A percentile compares a stretch with the other conserved stretches of the same genome.
phyloP scores from a whole-genome alignment of 306 rosid species.

The Glycine latifolia region DNA sequence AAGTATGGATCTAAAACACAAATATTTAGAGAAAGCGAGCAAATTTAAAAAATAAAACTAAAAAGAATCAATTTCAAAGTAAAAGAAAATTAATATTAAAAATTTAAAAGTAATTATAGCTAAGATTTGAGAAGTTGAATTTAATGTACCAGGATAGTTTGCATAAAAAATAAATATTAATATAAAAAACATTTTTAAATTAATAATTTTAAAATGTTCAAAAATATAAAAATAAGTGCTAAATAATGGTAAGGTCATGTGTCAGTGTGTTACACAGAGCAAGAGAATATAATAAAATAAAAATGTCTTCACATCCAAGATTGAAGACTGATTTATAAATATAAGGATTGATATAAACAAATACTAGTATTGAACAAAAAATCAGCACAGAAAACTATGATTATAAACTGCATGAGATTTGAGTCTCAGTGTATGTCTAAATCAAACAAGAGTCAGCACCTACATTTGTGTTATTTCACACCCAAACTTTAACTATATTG shows the following conservation, averaged over 20 bases:
- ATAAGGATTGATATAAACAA: neutral
- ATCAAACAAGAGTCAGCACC: neutral
- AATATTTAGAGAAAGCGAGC: too few relatives aligned
- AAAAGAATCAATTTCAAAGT: neutral
- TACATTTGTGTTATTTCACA: slow-evolving; percentile 1
- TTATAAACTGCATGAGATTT: neutral
- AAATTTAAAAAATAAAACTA: neutral
- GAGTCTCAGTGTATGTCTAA: neutral
- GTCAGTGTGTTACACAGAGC: neutral
- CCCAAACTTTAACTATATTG: slow-evolving; percentile 7
- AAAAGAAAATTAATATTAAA: neutral
- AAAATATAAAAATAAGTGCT: neutral
- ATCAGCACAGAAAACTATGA: neutral
- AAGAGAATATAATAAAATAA: neutral
- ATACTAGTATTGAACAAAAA: slow-evolving; percentile 4
- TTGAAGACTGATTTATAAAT: neutral
- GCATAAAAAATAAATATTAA: neutral
- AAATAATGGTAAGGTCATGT: neutral
- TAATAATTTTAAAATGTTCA: neutral
- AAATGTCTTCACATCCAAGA: neutral
- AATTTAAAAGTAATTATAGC: neutral
- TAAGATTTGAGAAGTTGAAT: neutral
- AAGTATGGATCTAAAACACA: neutral
- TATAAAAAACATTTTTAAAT: slow-evolving; percentile 10
- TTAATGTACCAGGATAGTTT: neutral